Conservation (phyloP, 805 yeast species). For the Metschnikowia cerradonensis region DNA sequence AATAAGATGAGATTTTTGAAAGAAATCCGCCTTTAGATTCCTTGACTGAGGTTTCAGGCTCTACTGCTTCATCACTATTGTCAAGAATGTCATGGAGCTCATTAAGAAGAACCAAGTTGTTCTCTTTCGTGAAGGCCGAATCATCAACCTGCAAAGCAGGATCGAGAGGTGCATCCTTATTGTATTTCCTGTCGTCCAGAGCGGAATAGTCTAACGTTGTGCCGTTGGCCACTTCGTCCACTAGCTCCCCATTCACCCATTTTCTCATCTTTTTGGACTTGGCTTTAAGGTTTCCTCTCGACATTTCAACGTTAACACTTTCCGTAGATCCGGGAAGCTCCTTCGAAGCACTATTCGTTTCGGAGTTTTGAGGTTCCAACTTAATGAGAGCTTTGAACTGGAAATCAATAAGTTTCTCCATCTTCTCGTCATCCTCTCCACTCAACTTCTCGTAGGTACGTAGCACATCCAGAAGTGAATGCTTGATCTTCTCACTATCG, state of each 20-base stretch:
- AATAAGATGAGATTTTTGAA: slow-evolving; percentile 33
- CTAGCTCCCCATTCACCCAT: slow-evolving; percentile 39
- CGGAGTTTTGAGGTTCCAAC: slow-evolving; percentile 16
- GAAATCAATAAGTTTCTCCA: slow-evolving; percentile 32
- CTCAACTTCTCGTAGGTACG: slow-evolving; percentile 29
- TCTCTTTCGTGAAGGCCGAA: slow-evolving; percentile 33
- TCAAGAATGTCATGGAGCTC: slow-evolving; percentile 38
- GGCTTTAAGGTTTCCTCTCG: slow-evolving; percentile 10
- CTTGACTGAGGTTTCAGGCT: slow-evolving; percentile 7
- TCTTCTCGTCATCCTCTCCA: slow-evolving; percentile 26
- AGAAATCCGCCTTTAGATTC: slow-evolving; percentile 24
- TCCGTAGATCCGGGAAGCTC: background rate
- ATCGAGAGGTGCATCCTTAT: slow-evolving; percentile 8
- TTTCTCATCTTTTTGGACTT: slow-evolving; percentile 34
- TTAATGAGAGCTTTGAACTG: slow-evolving; percentile 38
- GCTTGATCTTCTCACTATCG: slow-evolving; percentile 35
- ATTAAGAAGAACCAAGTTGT: slow-evolving; percentile 38
- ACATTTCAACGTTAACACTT: background rate
- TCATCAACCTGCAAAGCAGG: slow-evolving; percentile 16
- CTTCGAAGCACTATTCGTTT: no score
- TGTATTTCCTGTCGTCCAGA: slow-evolving; percentile 6
- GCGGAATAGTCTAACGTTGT: slow-evolving; percentile 32
- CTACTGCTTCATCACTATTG: slow-evolving; percentile 27
- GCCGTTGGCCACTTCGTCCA: slow-evolving; percentile 23
- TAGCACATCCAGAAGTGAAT: slow-evolving; percentile 28